phyloP scores from a whole-genome alignment of 805 yeast species.

The Metschnikowia similis region DNA sequence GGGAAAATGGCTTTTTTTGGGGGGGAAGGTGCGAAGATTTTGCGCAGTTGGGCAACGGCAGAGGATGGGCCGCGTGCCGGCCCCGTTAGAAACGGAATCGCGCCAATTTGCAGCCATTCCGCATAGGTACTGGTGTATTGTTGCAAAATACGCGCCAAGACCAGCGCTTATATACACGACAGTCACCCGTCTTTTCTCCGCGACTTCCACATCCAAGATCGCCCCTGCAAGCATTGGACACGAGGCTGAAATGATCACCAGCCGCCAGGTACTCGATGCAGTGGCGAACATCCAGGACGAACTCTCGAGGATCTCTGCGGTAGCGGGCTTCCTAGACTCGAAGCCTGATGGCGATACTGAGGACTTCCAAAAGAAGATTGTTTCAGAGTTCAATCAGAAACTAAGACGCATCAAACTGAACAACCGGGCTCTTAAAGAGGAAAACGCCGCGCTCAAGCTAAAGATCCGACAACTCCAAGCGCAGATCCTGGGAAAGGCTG shows the following conservation, averaged over 20 bases:
- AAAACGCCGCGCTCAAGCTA: conserved; percentile 10
- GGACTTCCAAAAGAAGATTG: conserved; percentile 9
- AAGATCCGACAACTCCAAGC: conserved; percentile 4
- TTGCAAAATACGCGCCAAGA: conserved; percentile 4
- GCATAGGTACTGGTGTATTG: neutral
- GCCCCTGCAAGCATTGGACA: neutral
- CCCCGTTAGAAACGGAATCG: neutral
- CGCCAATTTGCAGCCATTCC: conserved; percentile 4
- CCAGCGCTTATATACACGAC: conserved; percentile 1
- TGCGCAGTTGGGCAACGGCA: neutral
- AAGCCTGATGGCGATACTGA: conserved; percentile 2
- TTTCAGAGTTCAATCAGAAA: conserved; percentile 16
- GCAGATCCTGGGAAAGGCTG: neutral
- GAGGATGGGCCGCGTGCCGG: neutral
- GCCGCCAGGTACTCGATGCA: conserved; percentile 12
- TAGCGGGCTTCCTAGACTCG: conserved; percentile 6
- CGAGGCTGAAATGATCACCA: conserved; percentile 10
- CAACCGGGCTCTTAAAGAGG: conserved; percentile 6
- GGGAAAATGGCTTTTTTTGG: neutral
- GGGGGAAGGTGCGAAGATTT: neutral
- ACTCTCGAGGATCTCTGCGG: conserved; percentile 9
- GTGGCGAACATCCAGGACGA: conserved; percentile 17
- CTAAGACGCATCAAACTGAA: conserved; percentile 11
- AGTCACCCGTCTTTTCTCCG: neutral
- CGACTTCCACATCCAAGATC: conserved; percentile 1